A percentile compares a stretch with the other conserved stretches of the same genome.
phyloP scores from a whole-genome alignment of 306 rosid species.

The Prosopis cineraria region DNA sequence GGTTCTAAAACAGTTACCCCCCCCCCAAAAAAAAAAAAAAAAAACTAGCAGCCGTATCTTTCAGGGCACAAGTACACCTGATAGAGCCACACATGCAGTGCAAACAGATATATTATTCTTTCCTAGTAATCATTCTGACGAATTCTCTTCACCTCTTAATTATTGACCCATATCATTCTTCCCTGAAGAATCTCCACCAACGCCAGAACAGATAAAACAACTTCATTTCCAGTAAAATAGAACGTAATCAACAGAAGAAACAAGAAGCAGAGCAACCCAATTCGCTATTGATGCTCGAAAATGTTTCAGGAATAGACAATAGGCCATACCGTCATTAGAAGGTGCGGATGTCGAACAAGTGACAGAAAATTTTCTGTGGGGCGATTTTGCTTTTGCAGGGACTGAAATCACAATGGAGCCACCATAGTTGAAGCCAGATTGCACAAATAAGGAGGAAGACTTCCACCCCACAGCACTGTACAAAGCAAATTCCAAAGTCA shows the following conservation, averaged over 20 bases:
- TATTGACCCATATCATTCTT: too few relatives aligned
- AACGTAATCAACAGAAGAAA: slow-evolving; percentile 4
- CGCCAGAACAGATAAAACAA: slow-evolving; percentile 10
- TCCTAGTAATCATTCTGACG: background rate
- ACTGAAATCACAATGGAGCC: slow-evolving; percentile 28
- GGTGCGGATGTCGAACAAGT: slow-evolving; percentile 63
- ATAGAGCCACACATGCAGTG: background rate
- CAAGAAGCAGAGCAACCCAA: slow-evolving; percentile 19
- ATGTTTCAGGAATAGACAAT: background rate
- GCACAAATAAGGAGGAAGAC: slow-evolving; percentile 56
- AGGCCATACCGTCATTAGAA: slow-evolving; percentile 52
- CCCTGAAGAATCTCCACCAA: slow-evolving; percentile 13
- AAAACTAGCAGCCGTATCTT: background rate
- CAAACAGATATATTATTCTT: background rate
- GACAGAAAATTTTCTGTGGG: slow-evolving; percentile 39
- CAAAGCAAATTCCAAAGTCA: slow-evolving; percentile 19
- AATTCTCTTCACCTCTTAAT: slow-evolving; percentile 6
- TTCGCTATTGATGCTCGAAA: background rate
- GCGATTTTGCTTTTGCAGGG: slow-evolving; percentile 39
- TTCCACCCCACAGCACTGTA: slow-evolving; percentile 69
- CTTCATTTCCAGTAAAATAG: slow-evolving; percentile 9
- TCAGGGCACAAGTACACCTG: background rate
- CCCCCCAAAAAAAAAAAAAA: too few relatives aligned
- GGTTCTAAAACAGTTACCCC: background rate
- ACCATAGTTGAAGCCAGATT: slow-evolving; percentile 19